Percentiles rank a stretch among this genome's conserved stretches.
phyloP scores from a whole-genome alignment of 2,329 filamentous ascomycete genomes.

The Trichoderma sp. region DNA sequence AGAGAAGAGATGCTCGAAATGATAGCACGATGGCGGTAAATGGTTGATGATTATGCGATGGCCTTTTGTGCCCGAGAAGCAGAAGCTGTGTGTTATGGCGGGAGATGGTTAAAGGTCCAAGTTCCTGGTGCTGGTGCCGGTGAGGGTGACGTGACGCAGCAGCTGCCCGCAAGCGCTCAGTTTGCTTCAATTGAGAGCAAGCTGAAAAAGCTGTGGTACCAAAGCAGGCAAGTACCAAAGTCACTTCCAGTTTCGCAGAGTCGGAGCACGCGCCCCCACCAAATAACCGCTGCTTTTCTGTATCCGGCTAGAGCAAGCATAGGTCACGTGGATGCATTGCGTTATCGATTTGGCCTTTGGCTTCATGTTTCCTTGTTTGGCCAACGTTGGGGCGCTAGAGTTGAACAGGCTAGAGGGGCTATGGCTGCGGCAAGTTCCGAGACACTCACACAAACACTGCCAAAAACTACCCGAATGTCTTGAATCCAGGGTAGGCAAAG shows the following conservation, averaged over 20 bases:
- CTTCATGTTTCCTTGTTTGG: neutral
- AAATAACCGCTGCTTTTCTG: neutral
- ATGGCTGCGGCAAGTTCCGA: no score
- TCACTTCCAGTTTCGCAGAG: neutral
- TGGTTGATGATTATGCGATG: no score
- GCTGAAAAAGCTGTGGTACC: constrained; percentile 6
- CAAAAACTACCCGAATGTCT: no score
- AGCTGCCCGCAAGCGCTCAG: constrained; percentile 28
- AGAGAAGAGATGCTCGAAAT: no score
- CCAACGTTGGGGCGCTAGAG: neutral
- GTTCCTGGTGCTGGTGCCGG: neutral
- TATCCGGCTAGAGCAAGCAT: neutral
- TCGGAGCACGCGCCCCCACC: constrained; percentile 10
- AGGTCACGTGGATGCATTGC: constrained; percentile 5
- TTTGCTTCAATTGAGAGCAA: constrained; percentile 23
- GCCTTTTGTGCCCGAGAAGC: neutral
- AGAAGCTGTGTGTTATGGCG: neutral
- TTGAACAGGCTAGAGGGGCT: neutral
- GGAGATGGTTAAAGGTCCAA: no score
- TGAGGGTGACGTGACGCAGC: constrained; percentile 28
- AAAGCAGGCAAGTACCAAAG: neutral
- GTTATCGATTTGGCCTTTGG: neutral
- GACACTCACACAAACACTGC: no score
- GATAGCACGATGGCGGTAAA: no score
- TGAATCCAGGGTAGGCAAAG: no score